These are phyloP conservation scores for Cordyceps farinosa DNA, from an alignment of 2,329 filamentous ascomycete species.

Conservation along the genomic window DNA sequence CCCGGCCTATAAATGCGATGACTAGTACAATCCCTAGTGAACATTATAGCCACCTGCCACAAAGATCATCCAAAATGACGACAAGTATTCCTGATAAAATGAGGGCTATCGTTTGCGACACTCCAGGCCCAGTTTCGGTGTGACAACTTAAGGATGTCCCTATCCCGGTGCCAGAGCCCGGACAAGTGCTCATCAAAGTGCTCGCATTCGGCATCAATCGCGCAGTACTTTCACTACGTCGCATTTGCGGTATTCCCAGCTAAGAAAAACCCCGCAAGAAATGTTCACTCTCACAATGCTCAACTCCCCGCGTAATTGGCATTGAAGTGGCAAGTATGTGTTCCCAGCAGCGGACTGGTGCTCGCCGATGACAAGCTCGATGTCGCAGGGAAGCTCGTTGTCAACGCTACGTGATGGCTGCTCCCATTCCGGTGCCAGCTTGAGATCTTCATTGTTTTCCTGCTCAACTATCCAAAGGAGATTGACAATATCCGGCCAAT, in stretches of 20 bases:
- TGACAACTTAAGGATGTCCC: too few relatives aligned
- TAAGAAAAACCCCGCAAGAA: neutral
- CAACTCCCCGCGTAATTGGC: slow-evolving; percentile 3
- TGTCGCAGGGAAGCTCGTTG: neutral
- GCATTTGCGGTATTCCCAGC: neutral
- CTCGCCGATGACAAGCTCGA: neutral
- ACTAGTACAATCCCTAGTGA: too few relatives aligned
- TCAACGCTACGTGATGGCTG: neutral
- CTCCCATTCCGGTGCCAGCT: neutral
- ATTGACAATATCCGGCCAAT: neutral
- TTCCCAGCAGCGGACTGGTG: neutral
- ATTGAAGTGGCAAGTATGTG: slow-evolving; percentile 2
- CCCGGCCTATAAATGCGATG: too few relatives aligned
- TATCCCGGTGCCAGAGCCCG: neutral
- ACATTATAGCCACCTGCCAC: too few relatives aligned
- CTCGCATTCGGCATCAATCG: slow-evolving; percentile 7
- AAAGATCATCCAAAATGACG: too few relatives aligned
- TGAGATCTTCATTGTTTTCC: neutral
- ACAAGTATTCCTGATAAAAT: neutral
- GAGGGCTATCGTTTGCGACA: too few relatives aligned
- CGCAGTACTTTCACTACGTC: neutral
- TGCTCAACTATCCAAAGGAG: neutral
- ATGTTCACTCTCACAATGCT: slow-evolving; percentile 7
- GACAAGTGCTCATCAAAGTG: slow-evolving; percentile 1
- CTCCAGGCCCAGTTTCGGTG: too few relatives aligned